A percentile compares a stretch with the other conserved stretches of the same genome.
phyloP scores from a whole-genome alignment of 257 asterid genomes.

The Capsicum chinense region DNA sequence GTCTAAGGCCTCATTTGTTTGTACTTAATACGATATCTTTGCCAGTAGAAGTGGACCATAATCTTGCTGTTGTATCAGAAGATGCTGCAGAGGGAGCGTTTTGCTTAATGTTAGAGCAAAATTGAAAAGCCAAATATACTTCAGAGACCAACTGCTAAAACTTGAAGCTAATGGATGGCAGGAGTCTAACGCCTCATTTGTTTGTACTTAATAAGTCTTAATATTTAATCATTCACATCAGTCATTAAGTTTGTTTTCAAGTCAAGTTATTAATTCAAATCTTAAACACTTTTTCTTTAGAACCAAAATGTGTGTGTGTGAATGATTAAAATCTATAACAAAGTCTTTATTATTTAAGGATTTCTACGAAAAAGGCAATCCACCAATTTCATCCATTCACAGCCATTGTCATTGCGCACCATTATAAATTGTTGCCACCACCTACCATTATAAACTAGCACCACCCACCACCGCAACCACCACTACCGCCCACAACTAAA shows the following conservation, averaged over 20 bases:
- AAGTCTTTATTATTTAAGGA: background rate
- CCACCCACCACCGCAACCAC: background rate
- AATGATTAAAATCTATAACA: background rate
- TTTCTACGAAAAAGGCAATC: background rate
- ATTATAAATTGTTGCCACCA: background rate
- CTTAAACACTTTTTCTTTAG: background rate
- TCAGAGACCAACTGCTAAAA: slow-evolving; percentile 16
- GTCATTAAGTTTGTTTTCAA: background rate
- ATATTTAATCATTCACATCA: background rate
- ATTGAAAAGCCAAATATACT: slow-evolving; percentile 5
- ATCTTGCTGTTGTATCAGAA: slow-evolving; percentile 87
- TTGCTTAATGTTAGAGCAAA: background rate
- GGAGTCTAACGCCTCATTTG: background rate
- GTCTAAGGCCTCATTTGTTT: background rate
- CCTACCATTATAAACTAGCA: background rate
- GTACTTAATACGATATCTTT: slow-evolving; percentile 54
- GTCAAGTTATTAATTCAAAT: background rate
- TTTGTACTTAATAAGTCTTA: background rate
- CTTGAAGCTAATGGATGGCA: background rate
- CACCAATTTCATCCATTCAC: background rate
- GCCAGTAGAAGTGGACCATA: slow-evolving; percentile 83
- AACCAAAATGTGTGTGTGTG: background rate
- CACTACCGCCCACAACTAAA: background rate
- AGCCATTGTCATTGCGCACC: background rate
- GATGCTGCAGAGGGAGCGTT: slow-evolving; percentile 62